Evolutionary conservation across 1,139 yeast genomes (phyloP).

Genomic region (Yamadazyma blattariae): DNA sequence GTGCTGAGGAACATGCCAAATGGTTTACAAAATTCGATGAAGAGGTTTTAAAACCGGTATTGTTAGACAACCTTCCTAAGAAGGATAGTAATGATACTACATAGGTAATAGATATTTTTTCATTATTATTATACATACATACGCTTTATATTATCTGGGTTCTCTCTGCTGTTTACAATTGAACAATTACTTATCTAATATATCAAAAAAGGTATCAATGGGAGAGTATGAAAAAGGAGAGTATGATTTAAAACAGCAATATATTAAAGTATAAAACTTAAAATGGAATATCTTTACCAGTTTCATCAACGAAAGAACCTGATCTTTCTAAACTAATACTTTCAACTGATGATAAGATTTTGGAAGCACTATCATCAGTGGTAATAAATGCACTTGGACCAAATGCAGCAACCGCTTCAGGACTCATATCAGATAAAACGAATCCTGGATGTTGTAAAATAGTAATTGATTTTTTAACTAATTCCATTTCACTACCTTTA

Average conservation of each 20-base stretch:
- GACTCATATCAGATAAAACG: constrained; percentile 10
- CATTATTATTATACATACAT: no score
- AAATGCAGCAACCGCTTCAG: constrained; percentile 2
- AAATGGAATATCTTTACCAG: neutral
- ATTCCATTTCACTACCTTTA: constrained; percentile 1
- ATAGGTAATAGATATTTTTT: no score
- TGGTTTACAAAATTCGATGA: constrained; percentile 96
- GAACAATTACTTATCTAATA: neutral
- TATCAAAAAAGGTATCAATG: no score
- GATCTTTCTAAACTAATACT: neutral
- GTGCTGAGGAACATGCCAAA: constrained; percentile 74
- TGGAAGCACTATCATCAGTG: constrained; percentile 6
- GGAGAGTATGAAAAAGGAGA: no score
- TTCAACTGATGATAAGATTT: constrained; percentile 1
- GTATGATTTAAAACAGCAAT: no score
- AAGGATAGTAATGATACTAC: constrained; percentile 8
- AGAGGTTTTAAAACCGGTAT: constrained; percentile 91
- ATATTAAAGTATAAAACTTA: no score
- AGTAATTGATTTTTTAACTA: constrained; percentile 7
- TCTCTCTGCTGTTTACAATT: neutral
- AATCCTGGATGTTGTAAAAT: constrained; percentile 11
- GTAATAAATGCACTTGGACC: constrained; percentile 3
- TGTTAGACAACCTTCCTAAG: constrained; percentile 57
- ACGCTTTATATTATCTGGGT: no score
- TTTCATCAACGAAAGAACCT: constrained; percentile 2